Conservation (phyloP, 441 rosid species). For the Macaranga tanarius region DNA sequence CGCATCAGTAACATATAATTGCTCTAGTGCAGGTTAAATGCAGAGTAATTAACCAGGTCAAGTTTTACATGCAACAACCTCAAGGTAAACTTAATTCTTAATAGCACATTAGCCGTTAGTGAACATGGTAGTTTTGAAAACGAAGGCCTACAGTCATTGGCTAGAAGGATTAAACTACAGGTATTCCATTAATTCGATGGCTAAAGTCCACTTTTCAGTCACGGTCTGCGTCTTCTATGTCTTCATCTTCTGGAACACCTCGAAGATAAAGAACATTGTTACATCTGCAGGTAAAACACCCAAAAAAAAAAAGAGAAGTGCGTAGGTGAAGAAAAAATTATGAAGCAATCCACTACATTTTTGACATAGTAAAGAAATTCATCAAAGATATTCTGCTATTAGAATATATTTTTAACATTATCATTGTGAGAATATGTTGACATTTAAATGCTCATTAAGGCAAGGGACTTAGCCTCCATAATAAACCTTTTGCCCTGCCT, state of each 20-base stretch:
- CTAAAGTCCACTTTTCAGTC: slow-evolving; percentile 31
- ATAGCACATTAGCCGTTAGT: too few relatives aligned
- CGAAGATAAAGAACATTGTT: slow-evolving; percentile 78
- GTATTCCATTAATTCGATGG: not conserved
- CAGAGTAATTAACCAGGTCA: too few relatives aligned
- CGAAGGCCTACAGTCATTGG: not conserved
- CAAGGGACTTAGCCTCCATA: too few relatives aligned
- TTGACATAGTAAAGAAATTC: too few relatives aligned
- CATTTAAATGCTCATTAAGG: too few relatives aligned
- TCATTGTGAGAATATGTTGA: too few relatives aligned
- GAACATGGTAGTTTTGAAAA: not conserved
- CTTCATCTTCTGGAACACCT: slow-evolving; percentile 80
- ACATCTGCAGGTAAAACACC: slow-evolving; percentile 43
- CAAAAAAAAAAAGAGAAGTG: not conserved
- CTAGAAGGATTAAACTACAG: not conserved
- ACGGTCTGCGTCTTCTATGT: slow-evolving; percentile 67
- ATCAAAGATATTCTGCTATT: too few relatives aligned
- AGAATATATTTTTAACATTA: too few relatives aligned
- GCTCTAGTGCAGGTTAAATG: too few relatives aligned
- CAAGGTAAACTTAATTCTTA: not conserved
- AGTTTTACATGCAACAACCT: too few relatives aligned
- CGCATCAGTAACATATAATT: too few relatives aligned
- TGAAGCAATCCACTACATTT: not conserved
- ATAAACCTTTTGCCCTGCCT: too few relatives aligned
- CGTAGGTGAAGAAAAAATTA: not conserved